Evolutionary conservation across 805 yeast genomes (phyloP).

Genomic region (Candida saitoana): DNA sequence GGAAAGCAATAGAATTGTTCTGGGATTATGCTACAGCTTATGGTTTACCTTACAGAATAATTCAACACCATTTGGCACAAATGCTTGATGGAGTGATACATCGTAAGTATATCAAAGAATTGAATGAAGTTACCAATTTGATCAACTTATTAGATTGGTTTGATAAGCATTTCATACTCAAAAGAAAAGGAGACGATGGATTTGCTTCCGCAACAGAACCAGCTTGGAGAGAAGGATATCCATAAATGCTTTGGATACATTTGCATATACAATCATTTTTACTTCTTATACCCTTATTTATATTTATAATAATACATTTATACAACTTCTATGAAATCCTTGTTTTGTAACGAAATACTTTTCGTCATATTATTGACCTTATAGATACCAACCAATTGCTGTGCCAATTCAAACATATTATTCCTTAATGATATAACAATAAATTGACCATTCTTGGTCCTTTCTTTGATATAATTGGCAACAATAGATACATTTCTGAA

Average conservation of each 20-base stretch:
- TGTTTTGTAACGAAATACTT: slow-evolving; percentile 73
- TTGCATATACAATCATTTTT: background rate
- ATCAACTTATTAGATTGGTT: slow-evolving; percentile 78
- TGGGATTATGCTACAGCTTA: slow-evolving; percentile 74
- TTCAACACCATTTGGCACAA: slow-evolving; percentile 84
- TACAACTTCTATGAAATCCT: slow-evolving; percentile 36
- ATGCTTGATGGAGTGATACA: slow-evolving; percentile 63
- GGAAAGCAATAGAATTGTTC: slow-evolving; percentile 85
- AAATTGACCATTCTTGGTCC: slow-evolving; percentile 95
- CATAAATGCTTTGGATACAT: background rate
- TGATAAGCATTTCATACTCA: slow-evolving; percentile 63
- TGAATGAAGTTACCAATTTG: slow-evolving; percentile 59
- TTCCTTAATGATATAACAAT: slow-evolving; percentile 92
- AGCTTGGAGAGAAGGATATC: slow-evolving; percentile 7
- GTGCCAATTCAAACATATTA: slow-evolving; percentile 96
- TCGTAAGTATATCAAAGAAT: slow-evolving; percentile 34
- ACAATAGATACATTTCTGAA: slow-evolving; percentile 95
- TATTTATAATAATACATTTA: background rate
- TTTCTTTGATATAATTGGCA: slow-evolving; percentile 92
- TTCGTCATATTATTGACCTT: slow-evolving; percentile 88
- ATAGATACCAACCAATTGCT: slow-evolving; percentile 91
- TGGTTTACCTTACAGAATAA: slow-evolving; percentile 79
- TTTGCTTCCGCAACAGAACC: slow-evolving; percentile 53
- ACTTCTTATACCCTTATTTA: background rate
- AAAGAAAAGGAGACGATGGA: slow-evolving; percentile 62